Conservation (phyloP, 164 flowering plant genomes). For the Cinnamomum micranthum region DNA sequence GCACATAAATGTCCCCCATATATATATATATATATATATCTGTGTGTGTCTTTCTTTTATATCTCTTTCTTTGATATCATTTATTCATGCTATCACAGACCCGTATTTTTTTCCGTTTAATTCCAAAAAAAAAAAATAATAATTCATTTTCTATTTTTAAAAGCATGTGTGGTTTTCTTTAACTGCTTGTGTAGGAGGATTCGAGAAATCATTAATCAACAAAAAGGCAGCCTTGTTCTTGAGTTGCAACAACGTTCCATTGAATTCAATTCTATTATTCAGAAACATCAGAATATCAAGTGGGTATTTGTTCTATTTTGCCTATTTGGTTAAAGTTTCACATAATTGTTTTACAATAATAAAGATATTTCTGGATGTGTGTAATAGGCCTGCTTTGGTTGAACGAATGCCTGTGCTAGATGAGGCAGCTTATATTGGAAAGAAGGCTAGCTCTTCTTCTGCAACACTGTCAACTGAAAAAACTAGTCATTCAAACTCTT, state of each 20-base stretch:
- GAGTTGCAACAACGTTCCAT: slow-evolving; percentile 97
- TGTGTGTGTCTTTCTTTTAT: too few species aligned
- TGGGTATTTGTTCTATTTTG: slow-evolving; percentile 14
- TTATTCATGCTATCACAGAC: too few species aligned
- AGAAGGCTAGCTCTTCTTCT: slow-evolving; percentile 67
- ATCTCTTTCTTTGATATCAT: too few species aligned
- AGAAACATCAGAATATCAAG: slow-evolving; percentile 91
- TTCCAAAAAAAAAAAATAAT: too few species aligned
- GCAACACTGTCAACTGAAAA: slow-evolving; percentile 36
- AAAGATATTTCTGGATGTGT: slow-evolving; percentile 14
- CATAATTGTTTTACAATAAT: background rate
- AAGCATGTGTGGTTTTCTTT: background rate
- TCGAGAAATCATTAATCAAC: slow-evolving; percentile 49
- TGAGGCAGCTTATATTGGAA: slow-evolving; percentile 80
- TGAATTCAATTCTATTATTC: slow-evolving; percentile 79
- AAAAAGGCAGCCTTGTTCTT: slow-evolving; percentile 81
- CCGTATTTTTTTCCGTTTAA: too few species aligned
- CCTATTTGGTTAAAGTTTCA: background rate
- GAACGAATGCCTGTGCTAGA: slow-evolving; percentile 99
- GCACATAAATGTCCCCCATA: too few species aligned
- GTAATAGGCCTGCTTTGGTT: slow-evolving; percentile 67
- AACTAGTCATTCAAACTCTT: slow-evolving; percentile 26
- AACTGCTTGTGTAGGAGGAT: slow-evolving; percentile 57
- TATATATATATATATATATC: too few species aligned
- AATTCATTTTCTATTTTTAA: background rate